A percentile compares a stretch with the other conserved stretches of the same genome.
Evolutionary conservation across 2,329 filamentous ascomycete species (phyloP).

Genomic region (Aspergillus unguis): DNA sequence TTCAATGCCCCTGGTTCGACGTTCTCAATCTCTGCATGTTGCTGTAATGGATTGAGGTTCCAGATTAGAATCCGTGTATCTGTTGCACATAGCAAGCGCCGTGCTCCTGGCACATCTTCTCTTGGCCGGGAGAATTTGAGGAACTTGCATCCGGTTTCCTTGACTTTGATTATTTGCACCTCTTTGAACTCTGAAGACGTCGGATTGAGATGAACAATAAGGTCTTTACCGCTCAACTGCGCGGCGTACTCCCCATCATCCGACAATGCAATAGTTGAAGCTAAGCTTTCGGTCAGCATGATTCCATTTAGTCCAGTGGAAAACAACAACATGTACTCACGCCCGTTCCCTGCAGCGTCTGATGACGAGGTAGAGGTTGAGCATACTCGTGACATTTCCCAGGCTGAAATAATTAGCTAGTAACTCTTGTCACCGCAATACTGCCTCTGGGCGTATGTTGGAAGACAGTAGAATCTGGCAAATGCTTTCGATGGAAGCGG

Average conservation of each 20-base stretch:
- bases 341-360: conserved; percentile 27
- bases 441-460: neutral
- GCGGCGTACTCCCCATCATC: conserved; percentile 29
- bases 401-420: neutral
- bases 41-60: conserved; percentile 35
- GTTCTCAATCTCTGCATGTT: conserved; percentile 40
- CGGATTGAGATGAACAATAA: conserved; percentile 31
- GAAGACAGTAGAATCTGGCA: neutral
- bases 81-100: conserved; percentile 35
- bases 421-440: neutral
- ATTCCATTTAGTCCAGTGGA: neutral
- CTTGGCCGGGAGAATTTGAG: conserved; percentile 29
- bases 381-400: conserved; percentile 4
- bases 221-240: conserved; percentile 32
- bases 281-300: conserved; percentile 2
- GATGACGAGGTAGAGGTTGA: conserved; percentile 21
- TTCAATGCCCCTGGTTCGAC: conserved; percentile 36
- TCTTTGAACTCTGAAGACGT: conserved; percentile 29
- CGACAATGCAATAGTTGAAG: conserved; percentile 23
- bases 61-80: conserved; percentile 36
- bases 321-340: conserved; percentile 17
- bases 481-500: neutral
- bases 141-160: conserved; percentile 30
- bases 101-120: conserved; percentile 4
- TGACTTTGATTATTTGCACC: conserved; percentile 30